Evolutionary conservation across 2,329 filamentous ascomycete species (phyloP).

Genomic region (Alternaria postmessia): DNA sequence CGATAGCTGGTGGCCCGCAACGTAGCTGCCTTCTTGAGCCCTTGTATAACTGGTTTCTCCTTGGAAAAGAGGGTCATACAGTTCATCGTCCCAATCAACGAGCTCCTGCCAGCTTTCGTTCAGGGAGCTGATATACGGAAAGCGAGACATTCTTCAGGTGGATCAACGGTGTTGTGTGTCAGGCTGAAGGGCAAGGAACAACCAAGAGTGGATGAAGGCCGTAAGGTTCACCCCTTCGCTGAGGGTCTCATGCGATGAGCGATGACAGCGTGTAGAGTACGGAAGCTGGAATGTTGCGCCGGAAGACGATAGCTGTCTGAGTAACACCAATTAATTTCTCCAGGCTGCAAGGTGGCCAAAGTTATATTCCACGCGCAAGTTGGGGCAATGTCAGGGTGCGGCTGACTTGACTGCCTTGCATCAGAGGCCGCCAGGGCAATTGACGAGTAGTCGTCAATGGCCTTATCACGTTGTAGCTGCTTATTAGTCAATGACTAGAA

Average conservation of each 20-base stretch:
- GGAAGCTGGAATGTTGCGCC: constrained; percentile 6
- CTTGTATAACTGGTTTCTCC: constrained; percentile 25
- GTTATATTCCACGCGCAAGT: constrained; percentile 22
- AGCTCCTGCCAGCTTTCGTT: constrained; percentile 42
- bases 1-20: constrained; percentile 24
- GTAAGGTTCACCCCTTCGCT: constrained; percentile 13
- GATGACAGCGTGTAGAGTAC: constrained; percentile 6
- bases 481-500: constrained; percentile 27
- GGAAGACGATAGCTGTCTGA: constrained; percentile 9
- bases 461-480: constrained; percentile 28
- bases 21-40: constrained; percentile 18
- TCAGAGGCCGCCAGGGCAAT: constrained; percentile 20
- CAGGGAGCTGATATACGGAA: constrained; percentile 24
- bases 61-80: constrained; percentile 40
- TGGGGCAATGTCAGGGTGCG: constrained; percentile 19
- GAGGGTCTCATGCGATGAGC: constrained; percentile 19
- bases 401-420: constrained; percentile 26
- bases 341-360: constrained; percentile 22
- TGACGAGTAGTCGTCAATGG: constrained; percentile 25
- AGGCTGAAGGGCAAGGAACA: constrained; percentile 1
- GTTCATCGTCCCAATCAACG: constrained; percentile 40
- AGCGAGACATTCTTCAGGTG: constrained; percentile 25
- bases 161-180: neutral
- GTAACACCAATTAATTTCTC: neutral
- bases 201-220: constrained; percentile 2